phyloP scores from a whole-genome alignment of 768 basidiomycete species.

The Phallus indusiatus region DNA sequence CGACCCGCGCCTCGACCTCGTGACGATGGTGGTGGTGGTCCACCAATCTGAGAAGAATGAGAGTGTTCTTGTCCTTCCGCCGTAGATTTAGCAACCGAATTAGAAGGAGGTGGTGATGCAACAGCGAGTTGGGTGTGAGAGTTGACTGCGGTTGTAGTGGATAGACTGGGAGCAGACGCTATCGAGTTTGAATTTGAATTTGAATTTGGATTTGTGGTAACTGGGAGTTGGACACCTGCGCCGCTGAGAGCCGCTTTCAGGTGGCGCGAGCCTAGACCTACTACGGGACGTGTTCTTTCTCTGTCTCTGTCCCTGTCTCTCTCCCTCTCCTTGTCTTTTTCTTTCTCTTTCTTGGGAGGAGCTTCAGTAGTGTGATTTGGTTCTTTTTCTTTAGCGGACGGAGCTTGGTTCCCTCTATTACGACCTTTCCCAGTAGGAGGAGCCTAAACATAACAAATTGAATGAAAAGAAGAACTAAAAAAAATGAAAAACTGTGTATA shows the following conservation, averaged over 20 bases:
- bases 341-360: neutral
- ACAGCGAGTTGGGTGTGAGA: too few relatives aligned
- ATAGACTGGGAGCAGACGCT: constrained; percentile 11
- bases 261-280: constrained; percentile 56
- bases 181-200: neutral
- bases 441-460: neutral
- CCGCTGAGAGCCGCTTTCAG: constrained; percentile 67
- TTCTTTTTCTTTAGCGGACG: constrained; percentile 10
- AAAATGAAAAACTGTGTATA: constrained; percentile 6
- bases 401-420: constrained; percentile 5
- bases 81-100: too few relatives aligned
- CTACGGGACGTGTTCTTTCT: constrained; percentile 44
- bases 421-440: neutral
- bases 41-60: too few relatives aligned
- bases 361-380: neutral
- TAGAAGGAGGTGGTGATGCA: constrained; percentile 1
- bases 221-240: constrained; percentile 33
- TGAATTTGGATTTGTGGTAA: constrained; percentile 10
- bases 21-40: constrained; percentile 8
- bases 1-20: constrained; percentile 15
- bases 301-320: neutral
- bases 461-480: neutral
- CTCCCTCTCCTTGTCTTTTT: constrained; percentile 25
- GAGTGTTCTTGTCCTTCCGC: neutral
- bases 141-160: too few relatives aligned